A percentile compares a stretch with the other conserved stretches of the same genome.
phyloP scores from a whole-genome alignment of 306 rosid genomes.

The Vigna unguiculata region DNA sequence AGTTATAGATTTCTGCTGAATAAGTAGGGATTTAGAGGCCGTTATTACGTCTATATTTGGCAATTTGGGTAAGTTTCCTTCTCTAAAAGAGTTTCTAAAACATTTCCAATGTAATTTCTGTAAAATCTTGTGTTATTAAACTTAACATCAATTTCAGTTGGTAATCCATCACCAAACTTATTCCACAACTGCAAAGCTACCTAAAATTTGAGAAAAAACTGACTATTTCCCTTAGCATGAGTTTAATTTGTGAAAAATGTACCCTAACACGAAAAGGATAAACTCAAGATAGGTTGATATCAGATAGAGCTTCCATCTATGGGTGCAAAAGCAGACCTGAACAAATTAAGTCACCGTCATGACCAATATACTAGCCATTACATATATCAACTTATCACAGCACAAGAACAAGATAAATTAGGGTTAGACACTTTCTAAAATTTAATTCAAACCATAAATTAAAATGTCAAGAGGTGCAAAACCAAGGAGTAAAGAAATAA shows the following conservation, averaged over 20 bases:
- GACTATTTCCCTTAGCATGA: neutral
- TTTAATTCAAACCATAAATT: constrained; percentile 21
- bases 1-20: neutral
- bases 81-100: neutral
- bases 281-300: neutral
- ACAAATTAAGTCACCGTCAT: neutral
- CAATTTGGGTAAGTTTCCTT: neutral
- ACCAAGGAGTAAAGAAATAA: constrained; percentile 17
- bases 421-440: constrained; percentile 9
- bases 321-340: neutral
- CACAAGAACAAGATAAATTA: neutral
- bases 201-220: constrained; percentile 1
- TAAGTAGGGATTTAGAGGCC: neutral
- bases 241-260: neutral
- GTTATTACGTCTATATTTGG: neutral
- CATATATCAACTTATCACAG: neutral
- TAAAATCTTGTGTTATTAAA: too few relatives aligned
- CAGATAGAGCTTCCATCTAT: neutral
- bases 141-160: too few relatives aligned
- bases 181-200: constrained; percentile 26
- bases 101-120: too few relatives aligned
- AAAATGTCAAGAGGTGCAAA: constrained; percentile 19
- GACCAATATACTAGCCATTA: neutral
- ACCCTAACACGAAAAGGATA: neutral
- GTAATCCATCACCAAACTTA: neutral